These are phyloP conservation scores for Umbelopsis vinacea DNA, from an alignment of 192 early-diverging fungal species.

Conservation along the genomic window DNA sequence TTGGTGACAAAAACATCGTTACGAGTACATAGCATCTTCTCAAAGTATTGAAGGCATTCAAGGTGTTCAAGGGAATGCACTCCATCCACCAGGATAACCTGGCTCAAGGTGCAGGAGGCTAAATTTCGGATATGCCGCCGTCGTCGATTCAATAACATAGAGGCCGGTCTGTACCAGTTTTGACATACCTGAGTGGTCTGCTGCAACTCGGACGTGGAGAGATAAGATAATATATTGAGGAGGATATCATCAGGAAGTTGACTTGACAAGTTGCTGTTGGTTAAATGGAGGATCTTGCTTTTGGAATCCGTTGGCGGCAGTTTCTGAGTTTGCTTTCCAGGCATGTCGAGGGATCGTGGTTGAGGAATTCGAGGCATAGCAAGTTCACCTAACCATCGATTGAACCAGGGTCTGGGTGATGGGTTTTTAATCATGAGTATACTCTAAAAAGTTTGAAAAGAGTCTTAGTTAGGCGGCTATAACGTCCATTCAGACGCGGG, in stretches of 20 bases:
- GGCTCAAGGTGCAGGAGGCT: conserved; percentile 11
- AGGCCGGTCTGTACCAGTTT: background rate
- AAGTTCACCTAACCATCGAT: background rate
- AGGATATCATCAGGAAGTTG: conserved; percentile 1
- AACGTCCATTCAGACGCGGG: no score
- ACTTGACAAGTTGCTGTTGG: background rate
- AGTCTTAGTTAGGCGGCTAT: no score
- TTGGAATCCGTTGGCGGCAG: background rate
- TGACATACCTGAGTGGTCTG: background rate
- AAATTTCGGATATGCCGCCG: conserved; percentile 4
- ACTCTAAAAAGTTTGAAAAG: no score
- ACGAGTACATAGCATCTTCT: background rate
- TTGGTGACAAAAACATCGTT: background rate
- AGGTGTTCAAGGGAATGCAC: background rate
- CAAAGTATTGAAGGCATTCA: conserved; percentile 16
- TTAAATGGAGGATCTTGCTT: background rate
- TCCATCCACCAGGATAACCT: background rate
- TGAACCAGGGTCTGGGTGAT: background rate
- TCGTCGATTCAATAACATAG: background rate
- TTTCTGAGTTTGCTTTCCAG: background rate
- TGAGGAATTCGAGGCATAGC: background rate
- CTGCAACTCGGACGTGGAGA: background rate
- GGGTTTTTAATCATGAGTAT: background rate
- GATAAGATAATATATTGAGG: background rate
- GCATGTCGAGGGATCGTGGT: background rate